Percentiles rank a stretch among this genome's conserved stretches.
Conservation (phyloP, 2,329 filamentous ascomycete genomes). For the Xylariaceae sp. region DNA sequence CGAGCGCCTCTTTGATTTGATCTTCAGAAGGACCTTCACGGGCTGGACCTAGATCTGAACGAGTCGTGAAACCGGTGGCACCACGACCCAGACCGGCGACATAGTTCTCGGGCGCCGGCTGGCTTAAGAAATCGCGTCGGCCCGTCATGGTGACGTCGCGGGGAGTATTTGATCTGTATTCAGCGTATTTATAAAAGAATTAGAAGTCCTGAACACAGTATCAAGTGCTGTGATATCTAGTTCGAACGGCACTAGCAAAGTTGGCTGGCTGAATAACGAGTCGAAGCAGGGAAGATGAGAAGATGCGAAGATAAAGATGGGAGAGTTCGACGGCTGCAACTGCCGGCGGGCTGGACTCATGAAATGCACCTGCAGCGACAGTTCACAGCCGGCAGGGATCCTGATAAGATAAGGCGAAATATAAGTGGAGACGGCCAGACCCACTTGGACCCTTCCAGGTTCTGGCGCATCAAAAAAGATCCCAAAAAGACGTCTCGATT, state of each 20-base stretch:
- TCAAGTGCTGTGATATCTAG: neutral
- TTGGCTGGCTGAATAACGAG: neutral
- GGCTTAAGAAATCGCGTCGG: conserved; percentile 81
- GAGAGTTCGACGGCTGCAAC: neutral
- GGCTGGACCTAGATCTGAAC: conserved; percentile 91
- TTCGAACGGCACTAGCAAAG: neutral
- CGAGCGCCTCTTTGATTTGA: conserved; percentile 95
- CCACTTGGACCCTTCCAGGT: conserved; percentile 3
- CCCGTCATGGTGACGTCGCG: conserved; percentile 40
- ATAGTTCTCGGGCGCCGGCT: conserved; percentile 79
- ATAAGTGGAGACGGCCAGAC: conserved; percentile 5
- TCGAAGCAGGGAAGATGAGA: neutral
- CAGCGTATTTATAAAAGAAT: neutral
- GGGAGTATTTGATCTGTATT: neutral
- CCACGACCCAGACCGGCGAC: conserved; percentile 96
- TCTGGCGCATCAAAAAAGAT: conserved; percentile 13
- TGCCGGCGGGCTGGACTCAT: neutral
- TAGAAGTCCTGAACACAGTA: neutral
- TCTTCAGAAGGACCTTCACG: conserved; percentile 94
- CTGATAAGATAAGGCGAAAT: conserved; percentile 18
- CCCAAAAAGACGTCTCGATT: neutral
- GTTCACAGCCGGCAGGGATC: neutral
- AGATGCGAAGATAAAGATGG: neutral
- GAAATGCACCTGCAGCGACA: neutral
- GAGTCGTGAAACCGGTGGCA: conserved; percentile 95